Base-by-base conservation (phyloP, 805 yeast species). In the Hanseniaspora clermontiae region DNA sequence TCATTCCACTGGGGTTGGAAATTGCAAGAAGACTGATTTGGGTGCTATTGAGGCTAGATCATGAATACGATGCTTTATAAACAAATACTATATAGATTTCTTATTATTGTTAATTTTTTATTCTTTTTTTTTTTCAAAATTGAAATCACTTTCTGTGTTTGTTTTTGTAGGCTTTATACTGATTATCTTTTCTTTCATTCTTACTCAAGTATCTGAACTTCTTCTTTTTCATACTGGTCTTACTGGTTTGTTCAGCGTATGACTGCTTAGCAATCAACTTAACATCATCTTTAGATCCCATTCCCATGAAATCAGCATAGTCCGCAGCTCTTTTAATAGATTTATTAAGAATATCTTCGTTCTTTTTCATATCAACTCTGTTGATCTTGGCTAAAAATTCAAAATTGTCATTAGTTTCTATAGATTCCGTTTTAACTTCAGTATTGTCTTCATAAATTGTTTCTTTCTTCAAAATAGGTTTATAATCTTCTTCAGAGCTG, bases 151-250 rank as follows among this genome's bases (percentile, higher is more conserved):
- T 65, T 64, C 71, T 71, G 59, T 67, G 65, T 58, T 68, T 70
- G 60, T 69, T 70, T 55, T 67, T 62, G 50, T 67, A 70, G 50
- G 69, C 72, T 68, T 77, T 71, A 71, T 77, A 68, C 72, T 79
- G 77, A 58, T 80, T 79, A 20, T 68, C 69, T 63, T 72, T 81
- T 70, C 97, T 79, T 70, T 89, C 96, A 31, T 75, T 71, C 68
- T 88, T 87, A 51, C 93, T 79, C 68, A 90, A 75, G 63, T 90
- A 91, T 70, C 96, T 80, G 65, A 89, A 89, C 76, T 90, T 90
- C 76, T 81, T 83, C 77, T 83, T 84, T 70, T 75, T 78, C 59
- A 61, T 64, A 46, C 51, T 51, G 15, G 34, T 43, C 9, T 63
- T 66, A 24, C 63, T 61, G 37, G 62, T 62, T 24, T 53, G 57